Evolutionary conservation across 805 yeast genomes (phyloP), one percentile per base, ranked within the genome.

Genomic region (Starmerella stellata): DNA sequence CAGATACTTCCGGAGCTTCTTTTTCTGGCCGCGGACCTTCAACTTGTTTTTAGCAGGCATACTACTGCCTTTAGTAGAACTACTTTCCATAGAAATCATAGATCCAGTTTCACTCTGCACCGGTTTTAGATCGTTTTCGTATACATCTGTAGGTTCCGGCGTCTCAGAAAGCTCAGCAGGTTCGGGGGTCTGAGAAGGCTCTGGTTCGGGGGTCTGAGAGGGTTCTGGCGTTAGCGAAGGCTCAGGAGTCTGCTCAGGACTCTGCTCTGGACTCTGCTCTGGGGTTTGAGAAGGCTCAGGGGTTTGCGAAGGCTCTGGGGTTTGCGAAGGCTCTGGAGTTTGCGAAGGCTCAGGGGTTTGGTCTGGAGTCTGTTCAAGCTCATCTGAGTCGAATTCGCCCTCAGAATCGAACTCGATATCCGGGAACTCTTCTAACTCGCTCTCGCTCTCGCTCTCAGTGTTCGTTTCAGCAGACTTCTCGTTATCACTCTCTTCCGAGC

Each of bases 21-120:
- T 77, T 52, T 77, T 81, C 58, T 78, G 82, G 35, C 96, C 95
- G 50, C 95, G 71, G 5, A 75, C 74, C 29, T 62, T 21, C 18
- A 32, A 23, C 18, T 32, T 32, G 18, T 21, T 19, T 32, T 32
- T 32, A 30, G n/a, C 29, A 25, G 29, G 11, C 11, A 13, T 11
- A 25, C n/a, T n/a, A 25, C n/a, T 25, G n/a, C n/a, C 29, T 25
- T 13, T n/a, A 25, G 29, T n/a, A 13, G 29, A n/a, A n/a, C 29
- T 25, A 13, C 14, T 13, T 25, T n/a, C n/a, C 32, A 15, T 17
- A 29, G 14, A 7, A 13, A 13, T 8, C 14, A 8, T 23, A 7
- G 25, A 23, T 23, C 11, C 9, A 23, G 9, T 23, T 23, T 23
- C 25, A 23, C 9, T 23, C 11, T 23, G 9, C 7, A 7, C 25